phyloP scores from a whole-genome alignment of 1,139 yeast species.

The Williopsis jadinii region DNA sequence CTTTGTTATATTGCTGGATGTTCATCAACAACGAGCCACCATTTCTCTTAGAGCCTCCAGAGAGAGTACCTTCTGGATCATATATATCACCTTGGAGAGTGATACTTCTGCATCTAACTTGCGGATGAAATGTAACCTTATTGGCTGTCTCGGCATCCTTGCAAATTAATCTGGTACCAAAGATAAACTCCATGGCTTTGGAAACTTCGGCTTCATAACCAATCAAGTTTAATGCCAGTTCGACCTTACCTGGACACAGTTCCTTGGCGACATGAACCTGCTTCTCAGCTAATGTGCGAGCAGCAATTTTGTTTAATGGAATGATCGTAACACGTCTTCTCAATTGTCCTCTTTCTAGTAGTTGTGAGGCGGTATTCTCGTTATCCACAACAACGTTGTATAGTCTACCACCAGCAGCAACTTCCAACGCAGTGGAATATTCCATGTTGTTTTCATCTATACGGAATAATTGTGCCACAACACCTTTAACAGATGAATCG shows the following conservation, averaged over 20 bases:
- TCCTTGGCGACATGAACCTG: slow-evolving; percentile 54
- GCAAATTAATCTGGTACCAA: slow-evolving; percentile 84
- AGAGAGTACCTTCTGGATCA: slow-evolving; percentile 92
- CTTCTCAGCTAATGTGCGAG: slow-evolving; percentile 41
- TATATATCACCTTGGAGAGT: slow-evolving; percentile 91
- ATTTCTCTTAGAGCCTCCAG: slow-evolving; percentile 82
- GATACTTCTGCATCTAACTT: slow-evolving; percentile 76
- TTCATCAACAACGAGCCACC: slow-evolving; percentile 54
- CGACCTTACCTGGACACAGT: slow-evolving; percentile 77
- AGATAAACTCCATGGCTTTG: slow-evolving; percentile 87
- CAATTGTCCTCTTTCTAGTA: slow-evolving; percentile 72
- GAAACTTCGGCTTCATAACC: slow-evolving; percentile 64
- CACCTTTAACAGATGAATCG: slow-evolving; percentile 66
- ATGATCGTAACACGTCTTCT: slow-evolving; percentile 84
- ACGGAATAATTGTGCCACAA: slow-evolving; percentile 79
- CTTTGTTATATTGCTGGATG: slow-evolving; percentile 62
- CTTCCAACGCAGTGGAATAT: slow-evolving; percentile 80
- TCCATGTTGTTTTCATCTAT: slow-evolving; percentile 50
- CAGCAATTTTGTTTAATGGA: slow-evolving; percentile 79
- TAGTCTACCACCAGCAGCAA: slow-evolving; percentile 89
- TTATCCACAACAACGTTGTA: slow-evolving; percentile 90
- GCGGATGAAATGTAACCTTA: slow-evolving; percentile 77
- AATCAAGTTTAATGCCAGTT: slow-evolving; percentile 74
- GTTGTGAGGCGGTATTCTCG: slow-evolving; percentile 74
- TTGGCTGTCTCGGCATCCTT: slow-evolving; percentile 85